phyloP scores from a whole-genome alignment of 2,329 filamentous ascomycete species.

The Ustilaginoidea virens region DNA sequence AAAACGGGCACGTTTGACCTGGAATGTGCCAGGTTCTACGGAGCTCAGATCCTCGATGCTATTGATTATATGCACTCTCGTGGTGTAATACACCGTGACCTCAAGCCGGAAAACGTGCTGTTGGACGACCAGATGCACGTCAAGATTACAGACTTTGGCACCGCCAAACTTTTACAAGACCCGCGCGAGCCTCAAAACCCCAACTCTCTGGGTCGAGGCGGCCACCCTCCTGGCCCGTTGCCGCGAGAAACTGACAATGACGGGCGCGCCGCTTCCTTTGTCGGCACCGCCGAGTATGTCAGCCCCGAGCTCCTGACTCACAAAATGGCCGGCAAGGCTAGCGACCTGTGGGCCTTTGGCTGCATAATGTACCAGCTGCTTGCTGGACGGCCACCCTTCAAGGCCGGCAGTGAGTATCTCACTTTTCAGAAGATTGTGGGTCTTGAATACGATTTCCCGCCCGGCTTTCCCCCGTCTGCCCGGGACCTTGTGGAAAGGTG shows the following conservation, averaged over 20 bases:
- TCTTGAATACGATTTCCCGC: slow-evolving; percentile 84
- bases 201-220: slow-evolving; percentile 22
- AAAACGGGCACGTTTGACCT: slow-evolving; percentile 89
- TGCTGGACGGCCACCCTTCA: slow-evolving; percentile 93
- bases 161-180: slow-evolving; percentile 67
- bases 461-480: slow-evolving; percentile 73
- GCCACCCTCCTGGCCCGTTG: slow-evolving; percentile 15
- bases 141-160: slow-evolving; percentile 98
- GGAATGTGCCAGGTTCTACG: slow-evolving; percentile 88
- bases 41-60: slow-evolving; percentile 87
- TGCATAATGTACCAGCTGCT: slow-evolving; percentile 96
- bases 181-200: slow-evolving; percentile 25
- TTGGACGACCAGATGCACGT: slow-evolving; percentile 93
- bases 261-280: slow-evolving; percentile 78
- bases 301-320: slow-evolving; percentile 93
- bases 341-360: slow-evolving; percentile 95
- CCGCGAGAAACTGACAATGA: slow-evolving; percentile 36
- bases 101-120: slow-evolving; percentile 95
- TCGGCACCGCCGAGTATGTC: slow-evolving; percentile 95
- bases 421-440: slow-evolving; percentile 97
- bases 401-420: slow-evolving; percentile 86
- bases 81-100: slow-evolving; percentile 88
- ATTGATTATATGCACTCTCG: slow-evolving; percentile 97
- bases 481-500: slow-evolving; percentile 82
- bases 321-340: slow-evolving; percentile 94